Base-by-base conservation (phyloP, 441 rosid genomes). In the Gossypium laxum region DNA sequence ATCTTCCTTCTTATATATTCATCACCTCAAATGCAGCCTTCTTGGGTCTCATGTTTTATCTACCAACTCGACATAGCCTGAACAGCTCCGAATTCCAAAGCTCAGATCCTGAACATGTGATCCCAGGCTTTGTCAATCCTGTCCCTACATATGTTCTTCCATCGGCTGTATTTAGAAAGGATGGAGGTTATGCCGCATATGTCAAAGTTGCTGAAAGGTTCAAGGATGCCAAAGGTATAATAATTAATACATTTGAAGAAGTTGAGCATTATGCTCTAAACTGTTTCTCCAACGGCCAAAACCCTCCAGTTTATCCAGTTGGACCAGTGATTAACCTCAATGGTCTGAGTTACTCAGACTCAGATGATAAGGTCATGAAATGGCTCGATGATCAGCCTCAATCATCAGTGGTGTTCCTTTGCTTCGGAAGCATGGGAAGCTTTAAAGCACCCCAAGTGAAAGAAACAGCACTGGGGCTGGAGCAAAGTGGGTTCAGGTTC, bases 301-400 rank as follows among this genome's bases (percentile, higher is more conserved):
- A 50, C 38, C 79, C 85, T 50, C 54, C 81, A 0, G 64, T 85
- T 24, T 84, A 83, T 26, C 63, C 88, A 0, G 85, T 85, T 34
- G 92, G 92, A 3, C 90, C 91, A 2, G 57, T 84, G 24, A 78
- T 91, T 68, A 70, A 82, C 67, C 76, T 65, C 5, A 72, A 74
- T 55, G 76, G 79, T 14, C 83, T 72, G 12, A 80, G 86, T 48
- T 79, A 81, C 67, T 87, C 87, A 4, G 83, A 81, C 2, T 74
- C 75, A 54, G 82, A 84, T 45, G 82, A 76, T 28, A 52, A 75
- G 74, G 63, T 81, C 65, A 59, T 79, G 17, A 76, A 66, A 62
- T 80, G 88, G 84, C 82, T 84, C 7, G 76, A 82, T 32, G 78
- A 48, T 54, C 83, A 80, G 72, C 83, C 84, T 0, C 66, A 74